Evolutionary conservation across 139 green algal species (phyloP), one percentile per base, ranked within the genome.

Genomic region (Zygnema circumcarinatum): DNA sequence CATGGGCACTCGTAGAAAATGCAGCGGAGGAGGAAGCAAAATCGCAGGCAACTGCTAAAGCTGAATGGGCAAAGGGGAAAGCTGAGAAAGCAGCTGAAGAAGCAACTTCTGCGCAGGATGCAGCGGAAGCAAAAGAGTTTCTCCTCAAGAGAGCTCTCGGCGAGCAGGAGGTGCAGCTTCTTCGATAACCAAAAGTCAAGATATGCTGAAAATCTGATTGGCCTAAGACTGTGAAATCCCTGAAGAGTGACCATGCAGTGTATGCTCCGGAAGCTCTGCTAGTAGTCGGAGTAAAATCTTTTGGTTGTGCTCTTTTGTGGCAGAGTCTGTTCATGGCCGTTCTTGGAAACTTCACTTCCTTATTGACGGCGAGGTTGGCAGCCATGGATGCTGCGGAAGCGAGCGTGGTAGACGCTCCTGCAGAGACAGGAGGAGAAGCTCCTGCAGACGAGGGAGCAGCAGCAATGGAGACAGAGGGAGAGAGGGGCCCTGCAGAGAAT

Each of bases 151-250:
- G 84, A 1, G 84, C 84, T 56, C 2, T 88, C 1, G 29, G 29
- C 1, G 84, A 89, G 41, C 84, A 89, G 42, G 52, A 89, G 84
- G 84, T 88, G 56, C n/a, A n/a, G 56, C 56, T 29, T 72, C 56
- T 72, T 25, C 56, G 56, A 31, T 72, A 72, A 25, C 25, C 56
- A 72, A 72, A 25, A 72, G 25, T 25, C 25, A 29, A 72, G 56
- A 72, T 31, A 31, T 25, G 25, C 56, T 31, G 29, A 72, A 25
- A 72, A 72, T 31, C 56, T 72, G 56, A 72, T n/a, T n/a, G n/a
- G n/a, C n/a, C n/a, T n/a, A n/a, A n/a, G n/a, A n/a, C n/a, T n/a
- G n/a, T n/a, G n/a, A n/a, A n/a, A n/a, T n/a, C n/a, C n/a, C n/a
- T n/a, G n/a, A n/a, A n/a, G n/a, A n/a, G n/a, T n/a, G n/a, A n/a